phyloP scores from a whole-genome alignment of 2,329 filamentous ascomycete species.

The Trichoderma breve region DNA sequence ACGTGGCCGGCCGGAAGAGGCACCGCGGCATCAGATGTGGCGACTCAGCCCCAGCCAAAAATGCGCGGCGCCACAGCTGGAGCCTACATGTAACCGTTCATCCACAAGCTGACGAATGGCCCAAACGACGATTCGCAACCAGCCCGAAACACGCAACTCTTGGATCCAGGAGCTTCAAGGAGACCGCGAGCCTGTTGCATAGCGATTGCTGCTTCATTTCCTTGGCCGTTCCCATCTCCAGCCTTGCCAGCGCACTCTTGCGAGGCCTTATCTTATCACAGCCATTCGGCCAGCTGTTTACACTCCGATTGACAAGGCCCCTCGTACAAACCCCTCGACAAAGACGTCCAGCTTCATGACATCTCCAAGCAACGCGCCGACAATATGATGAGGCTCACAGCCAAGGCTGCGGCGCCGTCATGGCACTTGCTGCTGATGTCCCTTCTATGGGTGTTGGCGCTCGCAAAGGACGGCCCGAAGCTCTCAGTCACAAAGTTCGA shows the following conservation, averaged over 20 bases:
- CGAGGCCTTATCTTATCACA: not conserved
- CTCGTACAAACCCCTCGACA: not conserved
- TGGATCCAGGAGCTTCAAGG: not conserved
- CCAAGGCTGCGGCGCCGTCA: conserved; percentile 46
- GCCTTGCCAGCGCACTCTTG: no score
- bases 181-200: not conserved
- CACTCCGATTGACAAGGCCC: not conserved
- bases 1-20: conserved; percentile 17
- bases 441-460: conserved; percentile 38
- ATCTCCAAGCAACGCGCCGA: conserved; percentile 30
- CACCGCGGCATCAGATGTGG: conserved; percentile 7
- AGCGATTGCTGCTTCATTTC: not conserved
- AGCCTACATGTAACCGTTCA: conserved; percentile 11
- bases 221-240: not conserved
- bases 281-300: not conserved
- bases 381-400: conserved; percentile 56
- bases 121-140: conserved; percentile 17
- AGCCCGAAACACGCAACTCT: conserved; percentile 5
- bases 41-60: conserved; percentile 18
- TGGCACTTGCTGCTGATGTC: conserved; percentile 54
- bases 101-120: conserved; percentile 20
- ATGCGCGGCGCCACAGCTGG: conserved; percentile 16
- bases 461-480: conserved; percentile 63
- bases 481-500: conserved; percentile 66
- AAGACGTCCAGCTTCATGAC: conserved; percentile 43